Base-by-base conservation (phyloP, 2,329 filamentous ascomycete species). In the Phialophora verrucosa region DNA sequence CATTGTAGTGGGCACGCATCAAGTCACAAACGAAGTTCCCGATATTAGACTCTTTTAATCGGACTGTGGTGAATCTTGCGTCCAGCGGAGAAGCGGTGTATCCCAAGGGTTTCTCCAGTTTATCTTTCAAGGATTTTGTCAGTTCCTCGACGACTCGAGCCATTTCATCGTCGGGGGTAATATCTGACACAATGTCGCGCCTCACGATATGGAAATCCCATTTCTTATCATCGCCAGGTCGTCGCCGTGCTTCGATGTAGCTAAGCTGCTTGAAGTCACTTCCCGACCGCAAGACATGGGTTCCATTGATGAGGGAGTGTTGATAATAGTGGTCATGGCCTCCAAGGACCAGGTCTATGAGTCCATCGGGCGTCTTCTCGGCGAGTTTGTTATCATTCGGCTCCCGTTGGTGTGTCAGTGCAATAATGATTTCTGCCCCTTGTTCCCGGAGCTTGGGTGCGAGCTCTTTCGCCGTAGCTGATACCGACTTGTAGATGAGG, bases 221-320 rank as follows among this genome's bases (percentile, higher is more conserved):
- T 20, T 84, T 84, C 0, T 76, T 64, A 69, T 84, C 87, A 47
- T 55, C 44, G n/a, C 53, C 58, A n/a, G 63, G 54, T 38, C 63
- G 67, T 25, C 87, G 83, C 72, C 91, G 86, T 1, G 87, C 90
- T 76, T 96, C 91, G 60, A 97, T 85, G 75, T 96, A 96, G 75
- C 91, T 95, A 38, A 97, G 82, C 76, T 97, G 91, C 79, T 95
- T 96, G 80, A 97, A 97, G 76, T 97, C 93, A 20, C 89, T 92
- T 0, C 93, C 93, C 0, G 91, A 96, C 1, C 93, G 87, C n/a
- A 97, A 81, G 2, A 96, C 87, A 73, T 97, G 93, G 0, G 87
- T 91, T 8, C 89, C 90, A 67, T 93, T 93, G 76, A 95, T 85
- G 63, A 93, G 75, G 62, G 84, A 86, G 78, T 97, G 92, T 17